Percentiles rank a stretch among this genome's conserved stretches.
Evolutionary conservation across 2,329 filamentous ascomycete species (phyloP).

Genomic region (Cadophora sp.): DNA sequence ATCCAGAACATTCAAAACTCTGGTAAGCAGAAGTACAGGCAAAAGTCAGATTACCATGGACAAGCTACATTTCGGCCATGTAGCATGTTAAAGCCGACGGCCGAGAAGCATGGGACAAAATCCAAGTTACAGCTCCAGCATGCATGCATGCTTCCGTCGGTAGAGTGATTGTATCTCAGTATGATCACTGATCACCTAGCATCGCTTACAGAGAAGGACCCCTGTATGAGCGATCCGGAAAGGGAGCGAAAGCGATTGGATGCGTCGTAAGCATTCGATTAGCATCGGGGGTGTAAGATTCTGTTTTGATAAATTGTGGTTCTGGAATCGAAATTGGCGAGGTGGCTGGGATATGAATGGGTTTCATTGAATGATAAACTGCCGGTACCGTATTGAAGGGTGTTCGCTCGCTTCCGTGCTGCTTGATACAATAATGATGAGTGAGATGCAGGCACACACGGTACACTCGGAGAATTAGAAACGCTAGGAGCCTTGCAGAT

Average conservation of each 20-base stretch:
- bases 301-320: too few relatives aligned
- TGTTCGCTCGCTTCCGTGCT: too few relatives aligned
- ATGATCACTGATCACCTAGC: conserved; percentile 4
- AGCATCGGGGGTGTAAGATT: too few relatives aligned
- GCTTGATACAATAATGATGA: neutral
- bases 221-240: neutral
- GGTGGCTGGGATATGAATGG: too few relatives aligned
- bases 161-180: conserved; percentile 10
- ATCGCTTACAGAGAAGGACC: neutral
- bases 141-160: neutral
- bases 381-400: too few relatives aligned
- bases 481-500: conserved; percentile 2
- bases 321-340: too few relatives aligned
- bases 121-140: neutral
- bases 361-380: too few relatives aligned
- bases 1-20: neutral
- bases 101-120: neutral
- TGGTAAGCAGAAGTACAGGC: conserved; percentile 1
- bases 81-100: neutral
- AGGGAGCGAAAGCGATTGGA: conserved; percentile 3
- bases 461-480: neutral
- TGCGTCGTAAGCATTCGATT: too few relatives aligned
- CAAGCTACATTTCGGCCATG: neutral
- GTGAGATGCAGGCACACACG: neutral
- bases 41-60: neutral